A percentile compares a stretch with the other conserved stretches of the same genome.
phyloP scores from a whole-genome alignment of 345 rosid species.

The Melaleuca quinquenervia region DNA sequence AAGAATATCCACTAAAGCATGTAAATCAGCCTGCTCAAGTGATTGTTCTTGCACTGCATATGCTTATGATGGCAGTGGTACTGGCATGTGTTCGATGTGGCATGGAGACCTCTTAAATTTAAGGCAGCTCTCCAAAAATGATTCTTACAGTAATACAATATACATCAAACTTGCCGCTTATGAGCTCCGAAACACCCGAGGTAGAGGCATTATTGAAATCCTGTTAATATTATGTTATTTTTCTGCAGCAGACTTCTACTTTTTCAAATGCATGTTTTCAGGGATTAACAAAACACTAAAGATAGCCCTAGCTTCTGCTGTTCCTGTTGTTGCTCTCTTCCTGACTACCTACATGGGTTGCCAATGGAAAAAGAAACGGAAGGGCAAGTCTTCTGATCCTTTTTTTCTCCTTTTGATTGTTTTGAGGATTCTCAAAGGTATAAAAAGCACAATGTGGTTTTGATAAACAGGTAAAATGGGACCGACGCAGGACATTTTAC shows the following conservation, averaged over 20 bases:
- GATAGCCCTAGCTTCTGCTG: neutral
- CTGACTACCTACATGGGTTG: neutral
- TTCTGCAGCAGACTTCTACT: neutral
- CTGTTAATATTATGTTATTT: neutral
- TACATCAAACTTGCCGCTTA: constrained; percentile 1
- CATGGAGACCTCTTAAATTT: neutral
- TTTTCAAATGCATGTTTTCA: neutral
- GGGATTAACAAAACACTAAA: neutral
- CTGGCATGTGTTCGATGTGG: neutral
- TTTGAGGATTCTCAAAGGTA: rapidly evolving
- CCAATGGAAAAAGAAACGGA: neutral
- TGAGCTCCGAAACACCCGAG: neutral
- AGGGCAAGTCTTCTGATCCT: neutral
- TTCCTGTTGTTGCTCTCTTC: neutral
- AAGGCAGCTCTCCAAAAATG: neutral
- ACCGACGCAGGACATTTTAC: neutral
- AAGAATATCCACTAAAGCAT: neutral
- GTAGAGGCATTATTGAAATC: neutral
- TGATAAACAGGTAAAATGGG: neutral
- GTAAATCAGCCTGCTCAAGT: neutral
- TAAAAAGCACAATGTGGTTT: neutral
- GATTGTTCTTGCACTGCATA: constrained; percentile 5
- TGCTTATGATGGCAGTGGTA: neutral
- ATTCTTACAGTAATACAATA: neutral
- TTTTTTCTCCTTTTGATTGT: neutral